A percentile compares a stretch with the other conserved stretches of the same genome.
Evolutionary conservation across 306 rosid species (phyloP).

Genomic region (Prunus campanulata): DNA sequence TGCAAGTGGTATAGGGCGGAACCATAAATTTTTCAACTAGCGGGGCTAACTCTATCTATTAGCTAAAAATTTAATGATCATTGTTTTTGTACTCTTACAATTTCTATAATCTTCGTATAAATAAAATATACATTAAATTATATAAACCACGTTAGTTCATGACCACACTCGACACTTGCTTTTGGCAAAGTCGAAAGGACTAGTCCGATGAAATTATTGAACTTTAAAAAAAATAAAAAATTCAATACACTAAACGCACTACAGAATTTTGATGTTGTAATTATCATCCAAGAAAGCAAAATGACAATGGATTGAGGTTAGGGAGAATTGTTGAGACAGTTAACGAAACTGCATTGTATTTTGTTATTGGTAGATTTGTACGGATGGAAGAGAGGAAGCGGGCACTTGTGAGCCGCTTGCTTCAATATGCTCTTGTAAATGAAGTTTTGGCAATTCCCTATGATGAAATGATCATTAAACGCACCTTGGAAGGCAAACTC

Average conservation of each 20-base stretch:
- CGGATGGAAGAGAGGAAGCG: slow-evolving; percentile 66
- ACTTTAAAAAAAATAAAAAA: too few relatives aligned
- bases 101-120: not conserved
- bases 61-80: not conserved
- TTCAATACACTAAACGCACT: too few relatives aligned
- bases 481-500: slow-evolving; percentile 80
- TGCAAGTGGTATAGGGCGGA: too few relatives aligned
- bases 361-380: slow-evolving; percentile 47
- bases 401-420: slow-evolving; percentile 76
- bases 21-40: too few relatives aligned
- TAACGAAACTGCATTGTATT: not conserved
- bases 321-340: not conserved
- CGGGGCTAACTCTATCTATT: too few relatives aligned
- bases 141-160: not conserved
- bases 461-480: slow-evolving; percentile 50
- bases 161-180: not conserved
- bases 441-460: slow-evolving; percentile 52
- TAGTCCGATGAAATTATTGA: not conserved
- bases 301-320: not conserved
- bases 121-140: not conserved
- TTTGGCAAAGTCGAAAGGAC: not conserved
- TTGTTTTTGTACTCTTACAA: not conserved
- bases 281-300: not conserved
- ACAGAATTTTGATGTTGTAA: too few relatives aligned
- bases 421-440: slow-evolving; percentile 65